A percentile compares a stretch with the other conserved stretches of the same genome.
phyloP scores from a whole-genome alignment of 2,329 filamentous ascomycete species.

The Alternaria gansuensis region DNA sequence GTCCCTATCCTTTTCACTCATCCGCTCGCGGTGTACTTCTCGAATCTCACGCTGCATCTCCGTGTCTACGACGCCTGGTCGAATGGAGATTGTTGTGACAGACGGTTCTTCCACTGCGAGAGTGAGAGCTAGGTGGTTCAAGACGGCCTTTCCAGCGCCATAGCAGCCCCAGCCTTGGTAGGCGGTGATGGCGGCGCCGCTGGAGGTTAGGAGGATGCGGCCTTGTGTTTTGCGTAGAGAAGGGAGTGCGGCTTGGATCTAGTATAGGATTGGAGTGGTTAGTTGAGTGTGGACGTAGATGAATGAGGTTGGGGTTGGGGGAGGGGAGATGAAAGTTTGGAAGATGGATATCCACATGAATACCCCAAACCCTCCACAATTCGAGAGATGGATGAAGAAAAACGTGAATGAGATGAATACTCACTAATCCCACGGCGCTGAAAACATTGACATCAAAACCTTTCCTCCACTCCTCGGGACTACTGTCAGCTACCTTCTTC shows the following conservation, averaged over 20 bases:
- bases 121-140: conserved; percentile 80
- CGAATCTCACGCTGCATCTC: conserved; percentile 88
- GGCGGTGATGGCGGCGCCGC: conserved; percentile 73
- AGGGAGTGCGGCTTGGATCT: conserved; percentile 74
- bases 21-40: conserved; percentile 70
- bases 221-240: conserved; percentile 74
- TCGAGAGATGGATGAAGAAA: no score
- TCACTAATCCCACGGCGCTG: conserved; percentile 78
- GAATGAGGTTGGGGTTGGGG: not conserved
- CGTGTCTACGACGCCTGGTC: conserved; percentile 85
- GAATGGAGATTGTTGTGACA: conserved; percentile 75
- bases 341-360: not conserved
- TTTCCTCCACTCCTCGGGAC: conserved; percentile 76
- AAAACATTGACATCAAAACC: conserved; percentile 88
- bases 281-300: not conserved
- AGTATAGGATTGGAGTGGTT: not conserved
- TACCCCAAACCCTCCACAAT: not conserved
- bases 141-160: conserved; percentile 80
- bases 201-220: conserved; percentile 79
- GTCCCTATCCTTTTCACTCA: conserved; percentile 66
- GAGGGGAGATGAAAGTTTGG: not conserved
- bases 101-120: conserved; percentile 79
- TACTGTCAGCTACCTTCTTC: conserved; percentile 71
- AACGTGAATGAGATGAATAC: conserved; percentile 47
- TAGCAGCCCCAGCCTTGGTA: conserved; percentile 83